These are phyloP conservation scores for Boletellus deceptivus DNA, from an alignment of 1,284 basidiomycete genomes.

Conservation along the genomic window DNA sequence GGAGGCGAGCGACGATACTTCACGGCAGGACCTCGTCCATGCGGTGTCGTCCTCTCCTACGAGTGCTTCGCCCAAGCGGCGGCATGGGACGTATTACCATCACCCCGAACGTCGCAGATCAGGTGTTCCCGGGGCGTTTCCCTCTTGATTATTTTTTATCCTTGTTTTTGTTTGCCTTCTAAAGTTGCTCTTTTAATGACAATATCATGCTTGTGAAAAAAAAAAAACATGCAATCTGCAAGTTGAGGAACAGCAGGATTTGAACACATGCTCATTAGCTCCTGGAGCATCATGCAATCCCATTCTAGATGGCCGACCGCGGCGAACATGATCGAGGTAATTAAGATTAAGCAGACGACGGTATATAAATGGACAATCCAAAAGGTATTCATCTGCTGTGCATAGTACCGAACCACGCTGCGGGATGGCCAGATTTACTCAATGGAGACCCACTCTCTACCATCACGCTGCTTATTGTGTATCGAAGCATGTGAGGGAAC, in stretches of 20 bases:
- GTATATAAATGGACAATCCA: conserved; percentile 21
- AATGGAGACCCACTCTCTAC: conserved; percentile 28
- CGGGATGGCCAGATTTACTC: conserved; percentile 15
- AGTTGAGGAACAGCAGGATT: no score
- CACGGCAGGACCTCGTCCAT: conserved; percentile 25
- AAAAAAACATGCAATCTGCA: no score
- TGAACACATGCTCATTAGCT: no score
- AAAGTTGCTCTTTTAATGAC: no score
- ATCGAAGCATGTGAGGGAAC: conserved; percentile 75
- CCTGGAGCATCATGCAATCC: no score
- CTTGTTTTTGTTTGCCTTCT: neutral
- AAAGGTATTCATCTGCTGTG: conserved; percentile 14
- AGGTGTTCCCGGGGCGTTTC: conserved; percentile 28
- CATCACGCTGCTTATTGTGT: conserved; percentile 47
- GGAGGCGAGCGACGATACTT: conserved; percentile 16
- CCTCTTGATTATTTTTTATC: conserved; percentile 14
- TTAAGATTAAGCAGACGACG: conserved; percentile 30
- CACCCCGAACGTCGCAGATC: conserved; percentile 32
- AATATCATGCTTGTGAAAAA: no score
- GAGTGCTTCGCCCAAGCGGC: conserved; percentile 30
- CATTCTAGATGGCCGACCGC: no score
- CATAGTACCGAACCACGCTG: conserved; percentile 1
- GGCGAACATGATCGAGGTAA: conserved; percentile 9
- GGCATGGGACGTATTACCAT: conserved; percentile 33
- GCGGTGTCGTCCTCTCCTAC: conserved; percentile 1